Evolutionary conservation across 2,329 filamentous ascomycete species (phyloP).

Genomic region (Thermoascus crustaceus): DNA sequence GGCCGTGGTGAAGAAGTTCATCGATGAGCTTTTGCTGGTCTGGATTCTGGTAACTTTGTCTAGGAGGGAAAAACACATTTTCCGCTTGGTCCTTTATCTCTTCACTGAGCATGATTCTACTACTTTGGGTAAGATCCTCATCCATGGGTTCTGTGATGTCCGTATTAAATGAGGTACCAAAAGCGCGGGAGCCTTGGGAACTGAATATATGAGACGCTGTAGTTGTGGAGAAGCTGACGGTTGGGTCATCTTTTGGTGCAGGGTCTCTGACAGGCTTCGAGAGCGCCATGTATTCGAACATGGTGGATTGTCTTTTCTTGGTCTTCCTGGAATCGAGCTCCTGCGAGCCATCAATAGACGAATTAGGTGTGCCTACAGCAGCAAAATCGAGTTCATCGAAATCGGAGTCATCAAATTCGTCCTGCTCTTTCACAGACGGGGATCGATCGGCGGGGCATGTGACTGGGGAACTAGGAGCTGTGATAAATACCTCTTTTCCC

Average conservation of each 20-base stretch:
- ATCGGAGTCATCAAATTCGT: slow-evolving; percentile 13
- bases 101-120: slow-evolving; percentile 17
- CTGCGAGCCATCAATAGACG: slow-evolving; percentile 8
- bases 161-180: slow-evolving; percentile 21
- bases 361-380: slow-evolving; percentile 12
- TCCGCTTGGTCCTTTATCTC: slow-evolving; percentile 9
- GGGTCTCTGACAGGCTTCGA: slow-evolving; percentile 5
- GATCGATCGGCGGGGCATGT: slow-evolving; percentile 7
- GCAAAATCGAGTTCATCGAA: slow-evolving; percentile 14
- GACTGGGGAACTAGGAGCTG: slow-evolving; percentile 16
- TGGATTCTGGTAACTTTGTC: slow-evolving; percentile 5
- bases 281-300: slow-evolving; percentile 12
- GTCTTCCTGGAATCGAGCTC: slow-evolving; percentile 7
- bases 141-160: slow-evolving; percentile 19
- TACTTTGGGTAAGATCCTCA: slow-evolving; percentile 13
- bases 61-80: too few species aligned
- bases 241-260: slow-evolving; percentile 3
- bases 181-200: slow-evolving; percentile 4
- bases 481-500: slow-evolving; percentile 19
- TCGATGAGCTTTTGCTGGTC: slow-evolving; percentile 17
- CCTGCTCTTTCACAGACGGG: slow-evolving; percentile 7
- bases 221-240: slow-evolving; percentile 20
- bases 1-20: slow-evolving; percentile 24
- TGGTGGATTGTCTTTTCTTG: slow-evolving; percentile 13
- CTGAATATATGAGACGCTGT: slow-evolving; percentile 12